These are phyloP conservation scores for Fusarium paranaense DNA, from an alignment of 2,329 filamentous ascomycete genomes.

Conservation along the genomic window DNA sequence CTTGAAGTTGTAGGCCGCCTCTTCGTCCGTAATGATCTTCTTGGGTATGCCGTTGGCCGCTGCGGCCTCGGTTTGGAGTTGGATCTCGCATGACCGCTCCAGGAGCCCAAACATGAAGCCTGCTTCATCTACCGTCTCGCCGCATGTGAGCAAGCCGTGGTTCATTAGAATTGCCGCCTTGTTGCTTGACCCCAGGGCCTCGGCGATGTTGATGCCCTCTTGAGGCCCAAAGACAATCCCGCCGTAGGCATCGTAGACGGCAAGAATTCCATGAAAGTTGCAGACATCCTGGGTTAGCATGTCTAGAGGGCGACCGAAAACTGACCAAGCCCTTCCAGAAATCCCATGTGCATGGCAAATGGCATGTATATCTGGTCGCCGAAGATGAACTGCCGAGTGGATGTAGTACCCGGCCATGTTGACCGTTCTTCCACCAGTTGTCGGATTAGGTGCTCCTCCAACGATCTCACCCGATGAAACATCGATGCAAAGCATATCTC, in stretches of 20 bases:
- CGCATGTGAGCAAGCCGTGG: constrained; percentile 79
- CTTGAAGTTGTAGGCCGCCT: not conserved
- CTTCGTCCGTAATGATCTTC: not conserved
- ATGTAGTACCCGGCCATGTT: constrained; percentile 79
- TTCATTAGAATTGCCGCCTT: constrained; percentile 76
- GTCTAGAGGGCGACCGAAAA: not conserved
- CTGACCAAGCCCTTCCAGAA: not conserved
- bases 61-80: not conserved
- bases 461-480: constrained; percentile 14
- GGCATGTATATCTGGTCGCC: constrained; percentile 69
- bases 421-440: constrained; percentile 65
- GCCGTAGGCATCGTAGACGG: not conserved
- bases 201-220: constrained; percentile 73
- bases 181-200: constrained; percentile 67
- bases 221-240: constrained; percentile 68
- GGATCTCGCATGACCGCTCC: constrained; percentile 3
- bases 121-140: constrained; percentile 79
- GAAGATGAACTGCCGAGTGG: constrained; percentile 74
- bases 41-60: not conserved
- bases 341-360: constrained; percentile 69
- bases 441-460: not conserved
- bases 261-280: not conserved
- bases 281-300: not conserved
- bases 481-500: constrained; percentile 23
- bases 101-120: constrained; percentile 59